These are phyloP conservation scores for Chlorella sp. DNA, from an alignment of 139 green algal species.

Conservation along the genomic window DNA sequence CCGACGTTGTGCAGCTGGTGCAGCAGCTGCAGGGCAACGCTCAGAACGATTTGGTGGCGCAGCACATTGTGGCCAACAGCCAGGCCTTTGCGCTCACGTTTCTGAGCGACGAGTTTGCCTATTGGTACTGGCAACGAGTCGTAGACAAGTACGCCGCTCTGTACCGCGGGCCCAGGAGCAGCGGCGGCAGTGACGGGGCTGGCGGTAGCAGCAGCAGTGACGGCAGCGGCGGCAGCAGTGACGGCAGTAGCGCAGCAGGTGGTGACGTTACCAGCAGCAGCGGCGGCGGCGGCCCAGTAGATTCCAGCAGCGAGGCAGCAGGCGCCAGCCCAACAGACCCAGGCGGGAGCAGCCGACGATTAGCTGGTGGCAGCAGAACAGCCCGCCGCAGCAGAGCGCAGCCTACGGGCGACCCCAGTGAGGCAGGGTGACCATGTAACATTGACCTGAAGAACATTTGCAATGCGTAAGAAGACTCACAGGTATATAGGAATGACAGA, in stretches of 20 bases:
- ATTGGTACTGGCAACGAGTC: not conserved
- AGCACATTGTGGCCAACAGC: not conserved
- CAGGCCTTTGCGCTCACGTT: not conserved
- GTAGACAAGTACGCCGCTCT: not conserved
- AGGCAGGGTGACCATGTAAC: too few relatives aligned
- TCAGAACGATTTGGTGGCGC: not conserved
- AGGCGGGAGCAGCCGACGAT: too few relatives aligned
- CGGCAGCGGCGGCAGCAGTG: not conserved
- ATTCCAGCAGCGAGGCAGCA: too few relatives aligned
- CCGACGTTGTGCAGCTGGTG: constrained; percentile 7
- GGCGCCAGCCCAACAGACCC: too few relatives aligned
- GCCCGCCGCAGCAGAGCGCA: too few relatives aligned
- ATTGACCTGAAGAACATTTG: too few relatives aligned
- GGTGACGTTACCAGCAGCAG: too few relatives aligned
- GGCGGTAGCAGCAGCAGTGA: not conserved
- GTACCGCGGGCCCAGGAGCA: not conserved
- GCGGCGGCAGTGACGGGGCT: not conserved
- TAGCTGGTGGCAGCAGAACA: too few relatives aligned
- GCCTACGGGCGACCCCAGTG: too few relatives aligned
- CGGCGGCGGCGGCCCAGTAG: too few relatives aligned
- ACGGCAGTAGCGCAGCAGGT: not conserved
- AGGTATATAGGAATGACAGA: too few relatives aligned
- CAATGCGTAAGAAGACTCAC: too few relatives aligned
- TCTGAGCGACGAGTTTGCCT: not conserved
- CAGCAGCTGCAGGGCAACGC: not conserved